A percentile compares a stretch with the other conserved stretches of the same genome.
Conservation (phyloP, 768 basidiomycete genomes). For the Amanita pseudoporphyria region DNA sequence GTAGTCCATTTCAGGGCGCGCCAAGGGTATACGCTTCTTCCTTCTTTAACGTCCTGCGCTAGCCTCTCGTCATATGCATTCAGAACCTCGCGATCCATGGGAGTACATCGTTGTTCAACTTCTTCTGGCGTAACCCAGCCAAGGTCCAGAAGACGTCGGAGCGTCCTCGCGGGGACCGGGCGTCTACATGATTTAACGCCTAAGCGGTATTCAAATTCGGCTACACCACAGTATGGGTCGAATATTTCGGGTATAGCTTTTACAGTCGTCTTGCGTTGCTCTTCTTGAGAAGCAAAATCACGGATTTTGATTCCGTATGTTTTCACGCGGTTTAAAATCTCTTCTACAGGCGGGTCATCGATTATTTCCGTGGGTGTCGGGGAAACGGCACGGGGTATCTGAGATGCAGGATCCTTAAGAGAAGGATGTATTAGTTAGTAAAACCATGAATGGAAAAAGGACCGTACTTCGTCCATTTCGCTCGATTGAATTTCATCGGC, state of each 20-base stretch:
- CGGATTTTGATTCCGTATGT: conserved; percentile 28
- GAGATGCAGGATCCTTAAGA: no score
- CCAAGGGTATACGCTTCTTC: conserved; percentile 5
- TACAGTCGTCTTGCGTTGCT: conserved; percentile 6
- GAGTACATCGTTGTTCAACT: conserved; percentile 17
- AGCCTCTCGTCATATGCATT: conserved; percentile 16
- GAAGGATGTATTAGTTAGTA: no score
- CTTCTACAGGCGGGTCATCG: conserved; percentile 18
- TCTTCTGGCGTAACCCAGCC: conserved; percentile 30
- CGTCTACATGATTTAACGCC: conserved; percentile 17
- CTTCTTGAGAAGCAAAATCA: conserved; percentile 24
- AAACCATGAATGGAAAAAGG: no score
- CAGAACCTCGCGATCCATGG: conserved; percentile 27
- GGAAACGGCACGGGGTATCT: no score
- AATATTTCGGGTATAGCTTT: conserved; percentile 24
- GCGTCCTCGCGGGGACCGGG: conserved; percentile 27
- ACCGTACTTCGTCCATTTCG: no score
- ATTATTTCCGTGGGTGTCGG: no score
- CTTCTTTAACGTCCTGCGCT: conserved; percentile 6
- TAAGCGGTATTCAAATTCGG: conserved; percentile 32
- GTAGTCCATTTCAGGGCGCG: conserved; percentile 6
- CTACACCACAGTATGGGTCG: conserved; percentile 26
- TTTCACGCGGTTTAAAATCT: conserved; percentile 18
- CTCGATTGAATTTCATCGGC: no score
- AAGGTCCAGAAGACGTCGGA: conserved; percentile 28